A percentile compares a stretch with the other conserved stretches of the same genome.
phyloP scores from a whole-genome alignment of 2,329 filamentous ascomycete genomes.

The Ophiocordyceps camponoti-floridani region DNA sequence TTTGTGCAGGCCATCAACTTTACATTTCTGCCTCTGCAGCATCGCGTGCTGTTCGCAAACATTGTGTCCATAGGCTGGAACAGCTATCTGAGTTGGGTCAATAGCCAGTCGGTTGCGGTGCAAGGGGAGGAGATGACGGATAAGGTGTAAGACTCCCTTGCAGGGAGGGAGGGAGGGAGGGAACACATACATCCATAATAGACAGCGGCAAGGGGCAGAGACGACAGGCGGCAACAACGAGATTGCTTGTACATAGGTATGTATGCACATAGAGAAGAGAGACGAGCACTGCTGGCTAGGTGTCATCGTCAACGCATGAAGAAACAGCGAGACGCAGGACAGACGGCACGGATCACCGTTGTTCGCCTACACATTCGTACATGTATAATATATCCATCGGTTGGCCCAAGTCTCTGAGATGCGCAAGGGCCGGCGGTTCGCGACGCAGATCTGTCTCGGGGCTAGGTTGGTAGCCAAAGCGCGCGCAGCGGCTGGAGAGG shows the following conservation, averaged over 20 bases:
- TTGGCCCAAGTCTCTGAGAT: not conserved
- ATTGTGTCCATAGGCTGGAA: slow-evolving; percentile 54
- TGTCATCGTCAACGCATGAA: no score
- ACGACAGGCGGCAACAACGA: not conserved
- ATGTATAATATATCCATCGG: no score
- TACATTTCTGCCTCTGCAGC: slow-evolving; percentile 65
- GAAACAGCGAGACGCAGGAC: no score
- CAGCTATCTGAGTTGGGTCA: slow-evolving; percentile 44
- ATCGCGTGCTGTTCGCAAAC: slow-evolving; percentile 76
- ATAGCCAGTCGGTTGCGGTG: slow-evolving; percentile 22
- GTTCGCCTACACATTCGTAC: no score
- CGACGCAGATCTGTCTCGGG: not conserved
- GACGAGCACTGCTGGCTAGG: no score
- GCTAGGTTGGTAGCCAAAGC: not conserved
- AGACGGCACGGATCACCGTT: no score
- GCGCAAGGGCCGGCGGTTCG: not conserved
- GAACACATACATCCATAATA: not conserved
- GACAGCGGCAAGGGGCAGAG: not conserved
- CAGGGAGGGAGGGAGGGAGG: not conserved
- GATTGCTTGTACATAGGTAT: no score
- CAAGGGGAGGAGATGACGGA: not conserved
- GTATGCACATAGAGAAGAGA: no score
- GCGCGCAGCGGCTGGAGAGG: not conserved
- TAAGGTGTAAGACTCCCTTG: not conserved
- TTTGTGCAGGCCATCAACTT: slow-evolving; percentile 76